Conservation (phyloP, 139 green algal species). For the Mesostigma viride region DNA sequence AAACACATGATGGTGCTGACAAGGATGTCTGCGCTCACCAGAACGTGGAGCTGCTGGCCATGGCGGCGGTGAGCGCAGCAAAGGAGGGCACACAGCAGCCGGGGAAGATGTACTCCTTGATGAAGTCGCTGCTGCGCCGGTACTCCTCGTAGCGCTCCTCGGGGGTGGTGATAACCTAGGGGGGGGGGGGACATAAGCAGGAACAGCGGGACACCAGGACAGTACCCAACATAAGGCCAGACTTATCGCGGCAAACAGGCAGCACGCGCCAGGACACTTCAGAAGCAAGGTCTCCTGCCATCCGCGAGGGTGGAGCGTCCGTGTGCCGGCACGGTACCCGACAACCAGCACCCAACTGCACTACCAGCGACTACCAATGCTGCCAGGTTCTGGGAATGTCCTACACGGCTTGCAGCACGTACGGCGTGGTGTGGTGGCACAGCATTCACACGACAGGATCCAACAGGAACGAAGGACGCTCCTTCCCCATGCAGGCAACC, state of each 20-base stretch:
- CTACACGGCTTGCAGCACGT: too few relatives aligned
- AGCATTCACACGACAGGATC: too few relatives aligned
- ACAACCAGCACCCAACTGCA: too few relatives aligned
- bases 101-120: slow-evolving; percentile 91
- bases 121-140: slow-evolving; percentile 81
- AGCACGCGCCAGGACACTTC: not conserved
- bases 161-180: slow-evolving; percentile 70
- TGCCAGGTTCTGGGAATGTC: too few relatives aligned
- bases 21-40: slow-evolving; percentile 1
- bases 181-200: not conserved
- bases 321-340: too few relatives aligned
- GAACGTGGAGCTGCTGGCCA: slow-evolving; percentile 20
- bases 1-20: not conserved
- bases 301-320: too few relatives aligned
- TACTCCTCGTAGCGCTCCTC: slow-evolving; percentile 80
- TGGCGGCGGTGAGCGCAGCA: slow-evolving; percentile 16
- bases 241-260: too few relatives aligned
- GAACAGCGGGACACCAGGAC: slow-evolving; percentile 3
- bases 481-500: too few relatives aligned
- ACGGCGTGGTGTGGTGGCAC: too few relatives aligned
- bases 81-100: slow-evolving; percentile 25
- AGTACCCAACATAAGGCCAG: too few relatives aligned
- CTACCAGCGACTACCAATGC: too few relatives aligned
- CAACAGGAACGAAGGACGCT: too few relatives aligned
- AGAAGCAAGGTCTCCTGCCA: not conserved